Evolutionary conservation across 495 filamentous ascomycete genomes (phyloP), one percentile per base, ranked within the genome.

Genomic region (Trichocladium uniseriatum): DNA sequence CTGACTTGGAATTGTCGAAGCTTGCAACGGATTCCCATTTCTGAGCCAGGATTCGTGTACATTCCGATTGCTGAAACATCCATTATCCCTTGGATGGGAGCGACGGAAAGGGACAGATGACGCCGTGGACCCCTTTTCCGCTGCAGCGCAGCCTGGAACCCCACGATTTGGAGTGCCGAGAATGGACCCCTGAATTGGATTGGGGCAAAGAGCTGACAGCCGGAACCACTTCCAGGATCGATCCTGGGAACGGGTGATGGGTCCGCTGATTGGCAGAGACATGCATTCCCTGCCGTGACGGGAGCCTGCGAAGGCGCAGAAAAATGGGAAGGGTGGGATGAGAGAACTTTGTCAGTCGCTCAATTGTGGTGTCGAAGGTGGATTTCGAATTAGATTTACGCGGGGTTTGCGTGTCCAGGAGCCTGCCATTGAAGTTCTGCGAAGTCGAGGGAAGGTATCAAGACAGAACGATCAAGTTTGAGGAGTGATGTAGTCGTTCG

Each of bases 221-320:
- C 35, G 52, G 46, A 49, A 42, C 53, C 43, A 48, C 42, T 41
- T 54, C 46, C 58, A 58, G 59, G 32, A 27, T 8, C 24, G 24
- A 38, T 50, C 38, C 48, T 57, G 56, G 61, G 51, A 49, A 38
- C 38, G 31, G 40, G 56, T 61, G 58, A 63, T 39, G 34, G 48
- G 27, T 15, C 18, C 34, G 11, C 21, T 54, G 48, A 64, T 64
- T 64, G 58, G 61, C 31, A 36, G 20, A 32, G 40, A 28, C 15
- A 29, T 20, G 3, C 10, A 11, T 5, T 11, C 15, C 41, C 35
- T 52, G 45, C 38, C 3, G 38, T 29, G 11, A 28, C 31, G 38
- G 38, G 50, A 42, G 47, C 52, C 51, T 38, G 50, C 36, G 22
- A 45, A 48, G 39, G 48, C 28, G 40, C 29, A 24, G 39, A 42